phyloP scores from a whole-genome alignment of 768 basidiomycete genomes.

The Boletus sp. region DNA sequence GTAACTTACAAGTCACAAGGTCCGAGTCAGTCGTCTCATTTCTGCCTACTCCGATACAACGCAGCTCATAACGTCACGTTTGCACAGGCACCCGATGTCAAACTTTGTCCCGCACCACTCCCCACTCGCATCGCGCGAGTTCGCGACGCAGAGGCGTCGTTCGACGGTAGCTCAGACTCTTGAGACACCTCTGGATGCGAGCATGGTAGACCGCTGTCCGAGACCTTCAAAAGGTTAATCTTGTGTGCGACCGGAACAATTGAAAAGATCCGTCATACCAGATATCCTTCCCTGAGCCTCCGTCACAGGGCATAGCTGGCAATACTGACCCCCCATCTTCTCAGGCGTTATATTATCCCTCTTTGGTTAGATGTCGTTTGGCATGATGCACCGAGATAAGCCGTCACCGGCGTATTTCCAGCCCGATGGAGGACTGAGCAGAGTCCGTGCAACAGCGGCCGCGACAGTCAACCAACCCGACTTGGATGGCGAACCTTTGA shows the following conservation, averaged over 20 bases:
- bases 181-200: slow-evolving; percentile 46
- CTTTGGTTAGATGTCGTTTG: slow-evolving; percentile 69
- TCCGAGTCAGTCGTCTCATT: slow-evolving; percentile 9
- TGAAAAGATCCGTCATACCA: slow-evolving; percentile 75
- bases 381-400: slow-evolving; percentile 59
- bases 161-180: slow-evolving; percentile 47
- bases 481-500: no score
- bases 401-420: slow-evolving; percentile 22
- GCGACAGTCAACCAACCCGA: no score
- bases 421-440: no score
- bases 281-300: slow-evolving; percentile 39
- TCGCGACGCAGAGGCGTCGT: slow-evolving; percentile 28
- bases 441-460: no score
- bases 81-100: slow-evolving; percentile 75
- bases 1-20: slow-evolving; percentile 66
- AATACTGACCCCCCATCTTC: slow-evolving; percentile 73
- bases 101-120: slow-evolving; percentile 65
- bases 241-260: slow-evolving; percentile 75
- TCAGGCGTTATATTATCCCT: slow-evolving; percentile 65
- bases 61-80: neutral
- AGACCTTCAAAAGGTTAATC: slow-evolving; percentile 66
- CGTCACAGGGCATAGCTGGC: slow-evolving; percentile 48
- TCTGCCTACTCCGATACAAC: neutral
- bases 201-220: slow-evolving; percentile 51
- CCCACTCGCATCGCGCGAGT: slow-evolving; percentile 7